These are phyloP conservation scores for Fusarium lateritium DNA, from an alignment of 2,329 filamentous ascomycete genomes.

Conservation along the genomic window DNA sequence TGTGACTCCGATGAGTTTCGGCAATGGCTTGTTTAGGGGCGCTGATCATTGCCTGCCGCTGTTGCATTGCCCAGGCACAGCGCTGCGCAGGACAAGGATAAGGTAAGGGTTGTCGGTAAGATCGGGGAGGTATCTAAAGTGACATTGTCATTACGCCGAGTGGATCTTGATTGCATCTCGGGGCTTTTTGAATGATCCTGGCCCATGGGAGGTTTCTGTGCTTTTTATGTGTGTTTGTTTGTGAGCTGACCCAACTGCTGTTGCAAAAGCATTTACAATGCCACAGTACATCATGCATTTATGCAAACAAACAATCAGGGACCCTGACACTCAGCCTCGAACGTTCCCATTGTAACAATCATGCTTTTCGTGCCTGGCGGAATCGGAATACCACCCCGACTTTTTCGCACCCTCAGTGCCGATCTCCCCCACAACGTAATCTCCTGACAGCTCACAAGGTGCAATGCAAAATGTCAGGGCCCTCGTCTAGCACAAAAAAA, in stretches of 20 bases:
- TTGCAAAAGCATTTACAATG: no score
- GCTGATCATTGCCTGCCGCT: conserved; percentile 14
- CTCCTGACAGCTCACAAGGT: conserved; percentile 34
- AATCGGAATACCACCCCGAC: background rate
- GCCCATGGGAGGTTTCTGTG: background rate
- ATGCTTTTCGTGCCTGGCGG: conserved; percentile 15
- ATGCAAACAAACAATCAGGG: no score
- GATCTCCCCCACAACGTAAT: conserved; percentile 43
- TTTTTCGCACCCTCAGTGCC: conserved; percentile 11
- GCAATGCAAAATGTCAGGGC: background rate
- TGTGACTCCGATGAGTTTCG: conserved; percentile 26
- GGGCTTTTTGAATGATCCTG: conserved; percentile 4
- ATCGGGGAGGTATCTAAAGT: conserved; percentile 2
- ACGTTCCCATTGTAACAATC: no score
- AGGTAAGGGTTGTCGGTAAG: conserved; percentile 21
- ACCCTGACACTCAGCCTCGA: no score
- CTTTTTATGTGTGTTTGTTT: background rate
- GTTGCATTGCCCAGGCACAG: background rate
- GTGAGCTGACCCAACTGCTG: no score
- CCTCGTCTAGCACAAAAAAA: background rate
- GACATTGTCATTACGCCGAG: background rate
- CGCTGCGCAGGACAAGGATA: conserved; percentile 3
- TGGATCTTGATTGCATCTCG: conserved; percentile 3
- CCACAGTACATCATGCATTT: no score
- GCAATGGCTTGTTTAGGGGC: background rate